phyloP scores from a whole-genome alignment of 495 filamentous ascomycete species.

The Podospora pseudoanserina region DNA sequence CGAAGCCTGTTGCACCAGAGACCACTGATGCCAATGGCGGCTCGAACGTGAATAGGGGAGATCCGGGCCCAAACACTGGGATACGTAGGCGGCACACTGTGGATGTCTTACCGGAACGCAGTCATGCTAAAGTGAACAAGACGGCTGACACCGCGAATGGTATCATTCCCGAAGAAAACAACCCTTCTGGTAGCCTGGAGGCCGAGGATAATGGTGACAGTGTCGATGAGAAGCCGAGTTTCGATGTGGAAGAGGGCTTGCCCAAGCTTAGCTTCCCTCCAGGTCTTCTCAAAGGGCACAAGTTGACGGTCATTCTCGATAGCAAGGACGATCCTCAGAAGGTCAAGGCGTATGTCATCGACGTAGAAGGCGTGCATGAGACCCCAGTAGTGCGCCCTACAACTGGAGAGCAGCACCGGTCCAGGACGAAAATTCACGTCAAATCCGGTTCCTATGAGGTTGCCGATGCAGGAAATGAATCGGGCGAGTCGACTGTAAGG shows the following conservation, averaged over 20 bases:
- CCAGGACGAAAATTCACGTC: not conserved
- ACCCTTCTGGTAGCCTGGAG: not conserved
- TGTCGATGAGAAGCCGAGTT: not conserved
- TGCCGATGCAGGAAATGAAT: not conserved
- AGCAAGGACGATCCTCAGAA: not conserved
- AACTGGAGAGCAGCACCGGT: not conserved
- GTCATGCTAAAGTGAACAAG: not conserved
- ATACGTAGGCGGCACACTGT: not conserved
- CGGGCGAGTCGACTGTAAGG: not conserved
- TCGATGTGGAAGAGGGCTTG: not conserved
- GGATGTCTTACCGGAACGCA: not conserved
- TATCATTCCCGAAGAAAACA: not conserved
- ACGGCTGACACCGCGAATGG: not conserved
- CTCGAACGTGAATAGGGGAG: not conserved
- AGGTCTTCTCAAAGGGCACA: not conserved
- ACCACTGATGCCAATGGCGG: not conserved
- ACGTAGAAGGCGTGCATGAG: not conserved
- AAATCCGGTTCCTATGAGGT: not conserved
- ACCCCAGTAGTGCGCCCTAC: not conserved
- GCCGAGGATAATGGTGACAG: not conserved
- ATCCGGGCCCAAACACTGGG: not conserved
- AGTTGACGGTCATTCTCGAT: not conserved
- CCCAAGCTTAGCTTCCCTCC: not conserved
- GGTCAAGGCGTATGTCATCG: not conserved
- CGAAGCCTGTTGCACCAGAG: not conserved